These are phyloP conservation scores for Clonostachys byssicola DNA, from an alignment of 2,329 filamentous ascomycete genomes.

Conservation along the genomic window DNA sequence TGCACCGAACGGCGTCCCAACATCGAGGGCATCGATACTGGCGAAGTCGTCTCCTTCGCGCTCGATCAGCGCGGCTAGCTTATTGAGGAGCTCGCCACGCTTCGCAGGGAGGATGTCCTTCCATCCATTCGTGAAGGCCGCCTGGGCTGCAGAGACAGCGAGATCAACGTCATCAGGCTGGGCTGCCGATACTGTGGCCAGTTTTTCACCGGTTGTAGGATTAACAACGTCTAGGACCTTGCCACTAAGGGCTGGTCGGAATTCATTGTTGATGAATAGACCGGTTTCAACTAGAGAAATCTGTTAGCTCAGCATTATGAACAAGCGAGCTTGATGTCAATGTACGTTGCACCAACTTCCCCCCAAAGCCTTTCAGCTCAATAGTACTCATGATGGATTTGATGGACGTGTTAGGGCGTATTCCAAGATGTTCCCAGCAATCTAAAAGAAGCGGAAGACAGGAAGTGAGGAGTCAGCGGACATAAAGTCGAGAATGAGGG, in stretches of 20 bases:
- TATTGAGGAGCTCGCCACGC: slow-evolving; percentile 66
- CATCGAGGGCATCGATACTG: slow-evolving; percentile 81
- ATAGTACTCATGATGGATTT: too few species aligned
- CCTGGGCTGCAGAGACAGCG: slow-evolving; percentile 80
- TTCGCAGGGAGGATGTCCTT: slow-evolving; percentile 63
- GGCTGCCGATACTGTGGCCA: slow-evolving; percentile 77
- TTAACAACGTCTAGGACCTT: slow-evolving; percentile 92
- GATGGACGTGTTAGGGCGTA: too few species aligned
- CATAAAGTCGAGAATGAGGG: too few species aligned
- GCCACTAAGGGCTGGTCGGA: slow-evolving; percentile 72
- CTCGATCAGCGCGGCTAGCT: slow-evolving; percentile 77
- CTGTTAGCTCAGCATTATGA: too few species aligned
- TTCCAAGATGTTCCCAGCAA: too few species aligned
- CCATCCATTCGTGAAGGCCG: slow-evolving; percentile 77
- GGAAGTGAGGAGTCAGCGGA: too few species aligned
- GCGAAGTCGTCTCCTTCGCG: slow-evolving; percentile 73
- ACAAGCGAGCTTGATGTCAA: too few species aligned
- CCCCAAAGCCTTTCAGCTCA: too few species aligned
- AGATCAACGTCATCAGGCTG: slow-evolving; percentile 81
- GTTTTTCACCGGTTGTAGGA: slow-evolving; percentile 79
- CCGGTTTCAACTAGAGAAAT: slow-evolving; percentile 30
- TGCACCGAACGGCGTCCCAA: slow-evolving; percentile 41
- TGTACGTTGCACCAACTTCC: too few species aligned
- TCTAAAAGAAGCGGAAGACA: too few species aligned
- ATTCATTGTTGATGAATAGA: slow-evolving; percentile 87